Conservation (phyloP, 768 basidiomycete species). For the Hydnum rufescens region DNA sequence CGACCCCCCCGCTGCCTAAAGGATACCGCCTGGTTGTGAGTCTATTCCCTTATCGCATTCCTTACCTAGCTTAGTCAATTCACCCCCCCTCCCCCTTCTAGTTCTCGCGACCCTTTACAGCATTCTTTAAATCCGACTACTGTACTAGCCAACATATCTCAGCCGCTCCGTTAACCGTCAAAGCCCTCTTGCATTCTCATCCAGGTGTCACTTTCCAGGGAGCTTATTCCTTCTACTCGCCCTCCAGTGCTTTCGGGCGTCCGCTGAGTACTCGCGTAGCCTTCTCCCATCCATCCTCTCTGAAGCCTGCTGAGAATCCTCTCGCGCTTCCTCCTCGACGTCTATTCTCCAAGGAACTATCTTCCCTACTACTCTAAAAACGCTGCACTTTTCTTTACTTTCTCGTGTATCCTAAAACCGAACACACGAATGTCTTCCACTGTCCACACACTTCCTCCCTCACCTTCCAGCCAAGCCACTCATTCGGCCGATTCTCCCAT, state of each 20-base stretch:
- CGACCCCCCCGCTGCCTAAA: constrained; percentile 20
- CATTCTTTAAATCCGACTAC: constrained; percentile 12
- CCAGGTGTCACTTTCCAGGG: neutral
- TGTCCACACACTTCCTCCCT: constrained; percentile 3
- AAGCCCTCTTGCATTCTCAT: neutral
- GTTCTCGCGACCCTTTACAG: constrained; percentile 81
- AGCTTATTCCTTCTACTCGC: neutral
- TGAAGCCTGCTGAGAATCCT: constrained; percentile 14
- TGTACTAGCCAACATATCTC: constrained; percentile 15
- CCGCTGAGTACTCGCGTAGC: constrained; percentile 28
- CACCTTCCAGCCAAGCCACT: constrained; percentile 9
- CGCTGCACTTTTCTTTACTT: constrained; percentile 2
- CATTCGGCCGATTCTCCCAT: too few species aligned
- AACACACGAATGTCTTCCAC: constrained; percentile 8
- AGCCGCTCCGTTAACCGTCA: constrained; percentile 18
- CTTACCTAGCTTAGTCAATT: constrained; percentile 12
- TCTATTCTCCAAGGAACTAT: neutral
- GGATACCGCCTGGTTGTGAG: constrained; percentile 7
- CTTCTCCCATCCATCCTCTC: constrained; percentile 3
- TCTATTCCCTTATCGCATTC: neutral
- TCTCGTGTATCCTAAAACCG: constrained; percentile 9
- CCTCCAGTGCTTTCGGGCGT: too few species aligned
- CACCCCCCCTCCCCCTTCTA: constrained; percentile 15
- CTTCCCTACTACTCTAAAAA: constrained; percentile 1
- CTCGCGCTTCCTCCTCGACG: constrained; percentile 6